These are phyloP conservation scores for Euptelea pleiosperma DNA, from an alignment of 164 flowering plant species.

Conservation along the genomic window DNA sequence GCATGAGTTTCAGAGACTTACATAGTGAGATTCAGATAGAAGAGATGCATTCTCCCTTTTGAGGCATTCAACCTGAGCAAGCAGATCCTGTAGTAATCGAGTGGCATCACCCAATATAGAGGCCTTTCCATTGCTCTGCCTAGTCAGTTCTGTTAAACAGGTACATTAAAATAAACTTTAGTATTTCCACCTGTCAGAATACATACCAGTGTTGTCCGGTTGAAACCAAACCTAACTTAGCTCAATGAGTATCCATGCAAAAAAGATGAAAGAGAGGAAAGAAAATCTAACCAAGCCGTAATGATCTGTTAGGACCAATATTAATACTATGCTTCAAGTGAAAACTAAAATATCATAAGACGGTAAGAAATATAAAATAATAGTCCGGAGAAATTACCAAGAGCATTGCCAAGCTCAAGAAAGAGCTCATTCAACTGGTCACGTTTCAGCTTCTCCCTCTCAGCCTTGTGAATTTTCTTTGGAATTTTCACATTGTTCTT, in stretches of 20 bases:
- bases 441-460: constrained; percentile 84
- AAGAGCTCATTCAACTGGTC: constrained; percentile 81
- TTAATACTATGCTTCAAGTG: too few species aligned
- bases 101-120: constrained; percentile 47
- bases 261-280: too few species aligned
- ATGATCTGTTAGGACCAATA: neutral
- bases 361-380: neutral
- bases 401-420: constrained; percentile 50
- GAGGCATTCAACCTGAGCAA: constrained; percentile 43
- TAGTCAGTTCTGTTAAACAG: constrained; percentile 32
- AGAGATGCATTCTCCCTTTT: constrained; percentile 50
- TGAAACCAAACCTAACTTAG: too few species aligned
- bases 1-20: constrained; percentile 25
- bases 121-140: constrained; percentile 57
- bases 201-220: neutral
- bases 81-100: constrained; percentile 39
- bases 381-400: constrained; percentile 48
- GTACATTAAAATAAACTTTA: neutral
- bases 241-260: too few species aligned
- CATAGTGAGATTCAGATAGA: constrained; percentile 57
- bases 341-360: neutral
- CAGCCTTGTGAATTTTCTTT: constrained; percentile 76
- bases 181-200: too few species aligned
- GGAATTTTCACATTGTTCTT: constrained; percentile 57
- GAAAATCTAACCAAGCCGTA: neutral